These are phyloP conservation scores for Vanrija humicola DNA, from an alignment of 1,284 basidiomycete species.

Conservation along the genomic window DNA sequence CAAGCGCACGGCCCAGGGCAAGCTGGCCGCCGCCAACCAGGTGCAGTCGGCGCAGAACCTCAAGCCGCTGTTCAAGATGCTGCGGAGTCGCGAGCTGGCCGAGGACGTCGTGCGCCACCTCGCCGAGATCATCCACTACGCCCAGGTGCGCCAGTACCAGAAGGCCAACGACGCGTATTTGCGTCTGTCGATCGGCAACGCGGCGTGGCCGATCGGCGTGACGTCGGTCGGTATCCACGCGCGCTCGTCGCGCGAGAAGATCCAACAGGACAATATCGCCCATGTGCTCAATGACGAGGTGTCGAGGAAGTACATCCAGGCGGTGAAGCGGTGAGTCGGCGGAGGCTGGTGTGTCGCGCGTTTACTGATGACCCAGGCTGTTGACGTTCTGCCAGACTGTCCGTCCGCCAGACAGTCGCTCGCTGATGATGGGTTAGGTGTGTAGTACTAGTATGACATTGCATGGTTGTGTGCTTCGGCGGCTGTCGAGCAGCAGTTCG, in stretches of 20 bases:
- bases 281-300: slow-evolving; percentile 99
- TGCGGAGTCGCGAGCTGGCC: slow-evolving; percentile 75
- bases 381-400: slow-evolving; percentile 93
- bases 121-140: slow-evolving; percentile 91
- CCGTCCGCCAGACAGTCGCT: slow-evolving; percentile 83
- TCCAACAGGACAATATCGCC: slow-evolving; percentile 84
- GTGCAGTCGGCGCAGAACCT: slow-evolving; percentile 93
- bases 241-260: slow-evolving; percentile 93
- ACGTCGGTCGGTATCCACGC: slow-evolving; percentile 99
- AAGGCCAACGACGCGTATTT: slow-evolving; percentile 95
- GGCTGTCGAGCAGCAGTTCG: too few relatives aligned
- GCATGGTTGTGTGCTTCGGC: too few relatives aligned
- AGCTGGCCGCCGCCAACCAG: slow-evolving; percentile 89
- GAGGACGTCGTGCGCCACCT: slow-evolving; percentile 82
- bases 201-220: slow-evolving; percentile 99
- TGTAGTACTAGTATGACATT: too few relatives aligned
- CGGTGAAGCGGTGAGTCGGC: slow-evolving; percentile 73
- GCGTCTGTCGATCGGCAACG: slow-evolving; percentile 93
- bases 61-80: slow-evolving; percentile 88
- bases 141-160: slow-evolving; percentile 93
- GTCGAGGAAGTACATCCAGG: slow-evolving; percentile 97
- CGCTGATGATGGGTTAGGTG: slow-evolving; percentile 78
- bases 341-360: background rate
- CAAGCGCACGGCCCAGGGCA: slow-evolving; percentile 84
- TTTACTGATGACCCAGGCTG: slow-evolving; percentile 54